These are phyloP conservation scores for Torulaspora gathmanii DNA, from an alignment of 805 yeast species.

Conservation along the genomic window DNA sequence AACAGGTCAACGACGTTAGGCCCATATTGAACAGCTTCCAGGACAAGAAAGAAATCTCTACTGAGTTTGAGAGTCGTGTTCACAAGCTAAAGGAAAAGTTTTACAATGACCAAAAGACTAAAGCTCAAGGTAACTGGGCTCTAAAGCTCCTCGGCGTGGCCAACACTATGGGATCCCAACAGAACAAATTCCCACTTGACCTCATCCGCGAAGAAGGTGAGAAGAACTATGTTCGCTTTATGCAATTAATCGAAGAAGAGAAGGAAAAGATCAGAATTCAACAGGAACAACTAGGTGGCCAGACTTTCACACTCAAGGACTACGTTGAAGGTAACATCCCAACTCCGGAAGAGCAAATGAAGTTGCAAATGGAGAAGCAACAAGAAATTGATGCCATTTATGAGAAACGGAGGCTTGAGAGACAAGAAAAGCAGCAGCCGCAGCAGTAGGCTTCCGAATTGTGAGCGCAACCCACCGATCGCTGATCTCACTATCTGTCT, in stretches of 20 bases:
- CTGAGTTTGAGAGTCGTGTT: constrained; percentile 80
- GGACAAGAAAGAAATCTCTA: constrained; percentile 62
- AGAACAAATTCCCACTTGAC: constrained; percentile 67
- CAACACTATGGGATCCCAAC: constrained; percentile 17
- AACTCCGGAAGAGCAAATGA: constrained; percentile 59
- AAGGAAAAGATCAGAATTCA: constrained; percentile 56
- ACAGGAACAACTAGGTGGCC: constrained; percentile 76
- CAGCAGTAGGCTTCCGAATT: constrained; percentile 1
- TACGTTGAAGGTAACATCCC: constrained; percentile 80
- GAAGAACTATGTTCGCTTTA: constrained; percentile 77
- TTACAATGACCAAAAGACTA: constrained; percentile 47
- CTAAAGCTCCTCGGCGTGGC: constrained; percentile 60
- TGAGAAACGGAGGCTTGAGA: constrained; percentile 29
- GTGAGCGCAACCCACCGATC: not conserved
- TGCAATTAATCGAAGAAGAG: constrained; percentile 79
- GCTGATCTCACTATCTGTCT: constrained; percentile 4
- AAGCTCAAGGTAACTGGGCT: constrained; percentile 46
- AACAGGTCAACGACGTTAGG: constrained; percentile 79
- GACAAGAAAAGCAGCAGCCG: constrained; percentile 10
- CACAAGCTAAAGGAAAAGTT: constrained; percentile 66
- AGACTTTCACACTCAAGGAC: constrained; percentile 79
- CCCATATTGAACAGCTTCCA: constrained; percentile 73
- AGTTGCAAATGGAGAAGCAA: constrained; percentile 41
- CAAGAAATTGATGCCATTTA: constrained; percentile 37
- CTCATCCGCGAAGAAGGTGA: constrained; percentile 88